Percentiles rank a stretch among this genome's conserved stretches.
phyloP scores from a whole-genome alignment of 345 rosid species.

The Populus nigra region DNA sequence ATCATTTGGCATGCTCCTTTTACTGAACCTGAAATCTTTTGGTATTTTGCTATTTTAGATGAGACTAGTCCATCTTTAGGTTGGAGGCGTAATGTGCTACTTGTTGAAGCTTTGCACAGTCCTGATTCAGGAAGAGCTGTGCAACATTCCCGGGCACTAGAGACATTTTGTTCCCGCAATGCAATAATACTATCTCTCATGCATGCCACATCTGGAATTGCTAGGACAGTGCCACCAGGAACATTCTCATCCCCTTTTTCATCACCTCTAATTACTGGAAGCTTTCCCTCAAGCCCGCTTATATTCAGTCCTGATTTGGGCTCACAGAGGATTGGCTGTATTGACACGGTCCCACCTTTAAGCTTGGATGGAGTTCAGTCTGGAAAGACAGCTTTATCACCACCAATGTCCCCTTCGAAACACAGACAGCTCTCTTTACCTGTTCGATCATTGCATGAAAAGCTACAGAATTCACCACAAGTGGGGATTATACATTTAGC shows the following conservation, averaged over 20 bases:
- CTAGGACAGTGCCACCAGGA: constrained; percentile 52
- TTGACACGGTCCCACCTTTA: constrained; percentile 88
- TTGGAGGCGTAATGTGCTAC: constrained; percentile 92
- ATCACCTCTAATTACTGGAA: constrained; percentile 86
- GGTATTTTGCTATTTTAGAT: constrained; percentile 37
- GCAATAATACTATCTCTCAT: constrained; percentile 68
- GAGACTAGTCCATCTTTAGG: constrained; percentile 74
- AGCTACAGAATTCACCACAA: constrained; percentile 85
- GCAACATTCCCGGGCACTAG: constrained; percentile 90
- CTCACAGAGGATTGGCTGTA: constrained; percentile 63
- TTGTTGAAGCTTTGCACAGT: constrained; percentile 88
- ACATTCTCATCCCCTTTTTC: constrained; percentile 79
- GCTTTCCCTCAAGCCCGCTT: constrained; percentile 90
- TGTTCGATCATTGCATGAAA: constrained; percentile 74
- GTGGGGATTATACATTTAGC: constrained; percentile 90
- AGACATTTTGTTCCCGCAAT: constrained; percentile 68
- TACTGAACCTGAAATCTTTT: constrained; percentile 22
- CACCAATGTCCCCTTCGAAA: constrained; percentile 70
- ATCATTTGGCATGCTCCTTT: constrained; percentile 9
- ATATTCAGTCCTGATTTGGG: constrained; percentile 80
- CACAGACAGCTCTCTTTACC: constrained; percentile 71
- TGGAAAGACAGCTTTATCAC: constrained; percentile 58
- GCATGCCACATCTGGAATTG: constrained; percentile 56
- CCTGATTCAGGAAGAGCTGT: constrained; percentile 76
- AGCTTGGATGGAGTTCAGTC: constrained; percentile 78